phyloP scores from a whole-genome alignment of 2,329 filamentous ascomycete genomes.

The Metarhizium humberi region DNA sequence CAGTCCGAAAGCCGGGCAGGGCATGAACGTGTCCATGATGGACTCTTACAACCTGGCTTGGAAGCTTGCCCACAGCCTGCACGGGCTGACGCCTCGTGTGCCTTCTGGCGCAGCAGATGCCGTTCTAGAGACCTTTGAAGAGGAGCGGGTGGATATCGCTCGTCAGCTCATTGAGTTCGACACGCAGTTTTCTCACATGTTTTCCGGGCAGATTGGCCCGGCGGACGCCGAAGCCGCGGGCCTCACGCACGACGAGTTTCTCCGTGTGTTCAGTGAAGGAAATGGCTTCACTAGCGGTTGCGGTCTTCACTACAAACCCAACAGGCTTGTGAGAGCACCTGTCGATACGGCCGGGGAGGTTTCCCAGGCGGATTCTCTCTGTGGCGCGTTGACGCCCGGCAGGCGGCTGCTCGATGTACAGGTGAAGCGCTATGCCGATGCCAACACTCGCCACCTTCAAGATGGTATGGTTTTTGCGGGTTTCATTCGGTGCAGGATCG shows the following conservation, averaged over 20 bases:
- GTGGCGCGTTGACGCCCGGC: slow-evolving; percentile 4
- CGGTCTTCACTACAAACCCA: slow-evolving; percentile 5
- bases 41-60: neutral
- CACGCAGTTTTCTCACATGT: slow-evolving; percentile 11
- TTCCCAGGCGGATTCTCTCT: neutral
- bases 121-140: slow-evolving; percentile 27
- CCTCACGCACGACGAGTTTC: slow-evolving; percentile 11
- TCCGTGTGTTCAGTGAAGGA: slow-evolving; percentile 9
- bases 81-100: slow-evolving; percentile 23
- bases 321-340: neutral
- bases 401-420: slow-evolving; percentile 3
- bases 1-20: neutral
- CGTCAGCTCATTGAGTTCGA: slow-evolving; percentile 36
- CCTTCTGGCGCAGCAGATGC: slow-evolving; percentile 25
- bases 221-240: slow-evolving; percentile 3
- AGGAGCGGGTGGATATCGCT: slow-evolving; percentile 39
- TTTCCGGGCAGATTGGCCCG: slow-evolving; percentile 9
- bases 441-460: slow-evolving; percentile 5
- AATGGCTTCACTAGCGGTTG: slow-evolving; percentile 8
- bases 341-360: neutral
- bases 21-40: neutral
- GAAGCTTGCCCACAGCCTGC: neutral
- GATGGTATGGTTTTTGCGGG: slow-evolving; percentile 4
- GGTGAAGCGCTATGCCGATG: slow-evolving; percentile 7
- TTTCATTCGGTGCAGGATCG: neutral